Evolutionary conservation across 2,329 filamentous ascomycete species (phyloP).

Genomic region (Fusarium napiforme): DNA sequence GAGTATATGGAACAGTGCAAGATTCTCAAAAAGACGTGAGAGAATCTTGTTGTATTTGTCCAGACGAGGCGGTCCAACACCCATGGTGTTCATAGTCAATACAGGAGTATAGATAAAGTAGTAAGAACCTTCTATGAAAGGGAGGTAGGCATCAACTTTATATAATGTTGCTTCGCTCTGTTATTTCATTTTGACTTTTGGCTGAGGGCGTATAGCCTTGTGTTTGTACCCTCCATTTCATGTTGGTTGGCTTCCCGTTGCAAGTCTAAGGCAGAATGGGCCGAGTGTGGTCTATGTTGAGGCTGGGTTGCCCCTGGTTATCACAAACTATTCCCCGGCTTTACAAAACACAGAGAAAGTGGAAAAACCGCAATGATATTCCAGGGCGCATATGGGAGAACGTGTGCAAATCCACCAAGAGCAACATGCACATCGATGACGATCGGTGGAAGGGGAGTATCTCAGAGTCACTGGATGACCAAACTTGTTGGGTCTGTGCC

Average conservation of each 20-base stretch:
- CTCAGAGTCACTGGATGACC: background rate
- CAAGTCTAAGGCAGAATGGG: constrained; percentile 3
- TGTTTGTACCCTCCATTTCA: background rate
- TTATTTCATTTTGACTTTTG: background rate
- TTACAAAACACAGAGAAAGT: background rate
- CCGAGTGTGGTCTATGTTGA: background rate
- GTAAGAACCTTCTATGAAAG: background rate
- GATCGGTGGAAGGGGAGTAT: background rate
- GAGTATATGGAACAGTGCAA: constrained; percentile 31
- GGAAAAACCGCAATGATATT: background rate
- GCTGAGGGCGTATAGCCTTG: background rate
- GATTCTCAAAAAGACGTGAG: constrained; percentile 37
- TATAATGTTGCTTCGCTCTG: background rate
- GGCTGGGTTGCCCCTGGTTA: background rate
- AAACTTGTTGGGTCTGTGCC: background rate
- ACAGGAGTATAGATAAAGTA: background rate
- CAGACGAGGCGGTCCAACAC: constrained; percentile 27
- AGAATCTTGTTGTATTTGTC: constrained; percentile 25
- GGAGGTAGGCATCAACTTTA: background rate
- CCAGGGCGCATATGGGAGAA: background rate
- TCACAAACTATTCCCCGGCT: background rate
- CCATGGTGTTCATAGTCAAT: background rate
- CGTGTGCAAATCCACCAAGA: background rate
- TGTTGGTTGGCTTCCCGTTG: constrained; percentile 18
- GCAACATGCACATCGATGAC: background rate